These are phyloP conservation scores for Penicillium sp. DNA, from an alignment of 2,329 filamentous ascomycete species.

Conservation along the genomic window DNA sequence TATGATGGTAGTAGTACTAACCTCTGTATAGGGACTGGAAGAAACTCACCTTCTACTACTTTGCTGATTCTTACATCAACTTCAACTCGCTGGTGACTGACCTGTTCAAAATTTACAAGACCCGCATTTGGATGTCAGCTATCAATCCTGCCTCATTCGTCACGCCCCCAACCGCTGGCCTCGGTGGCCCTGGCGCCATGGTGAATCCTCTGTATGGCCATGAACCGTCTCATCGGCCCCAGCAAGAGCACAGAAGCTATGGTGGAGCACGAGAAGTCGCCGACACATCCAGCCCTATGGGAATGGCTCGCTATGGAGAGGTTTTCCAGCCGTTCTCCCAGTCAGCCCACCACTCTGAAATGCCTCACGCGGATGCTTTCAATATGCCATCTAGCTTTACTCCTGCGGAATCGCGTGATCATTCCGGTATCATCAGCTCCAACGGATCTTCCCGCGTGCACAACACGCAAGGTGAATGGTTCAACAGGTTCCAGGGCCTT, in stretches of 20 bases:
- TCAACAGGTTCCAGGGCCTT: conserved; percentile 63
- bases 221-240: conserved; percentile 43
- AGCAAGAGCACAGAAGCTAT: conserved; percentile 35
- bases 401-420: conserved; percentile 39
- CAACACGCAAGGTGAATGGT: conserved; percentile 54
- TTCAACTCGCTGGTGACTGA: conserved; percentile 98
- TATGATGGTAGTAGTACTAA: background rate
- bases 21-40: conserved; percentile 79
- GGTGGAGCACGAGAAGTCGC: conserved; percentile 29
- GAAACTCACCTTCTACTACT: conserved; percentile 98
- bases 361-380: conserved; percentile 37
- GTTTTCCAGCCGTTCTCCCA: conserved; percentile 38
- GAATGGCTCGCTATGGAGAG: conserved; percentile 36
- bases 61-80: conserved; percentile 96
- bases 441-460: conserved; percentile 33
- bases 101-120: conserved; percentile 99
- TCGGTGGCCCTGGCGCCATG: conserved; percentile 65
- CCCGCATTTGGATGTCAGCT: conserved; percentile 98
- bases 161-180: conserved; percentile 64
- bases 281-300: conserved; percentile 29
- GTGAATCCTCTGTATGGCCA: conserved; percentile 59
- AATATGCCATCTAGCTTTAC: conserved; percentile 33
- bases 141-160: conserved; percentile 97
- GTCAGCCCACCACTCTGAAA: conserved; percentile 33
- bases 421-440: conserved; percentile 34